phyloP scores from a whole-genome alignment of 495 filamentous ascomycete genomes.

The Rusavskia elegans region DNA sequence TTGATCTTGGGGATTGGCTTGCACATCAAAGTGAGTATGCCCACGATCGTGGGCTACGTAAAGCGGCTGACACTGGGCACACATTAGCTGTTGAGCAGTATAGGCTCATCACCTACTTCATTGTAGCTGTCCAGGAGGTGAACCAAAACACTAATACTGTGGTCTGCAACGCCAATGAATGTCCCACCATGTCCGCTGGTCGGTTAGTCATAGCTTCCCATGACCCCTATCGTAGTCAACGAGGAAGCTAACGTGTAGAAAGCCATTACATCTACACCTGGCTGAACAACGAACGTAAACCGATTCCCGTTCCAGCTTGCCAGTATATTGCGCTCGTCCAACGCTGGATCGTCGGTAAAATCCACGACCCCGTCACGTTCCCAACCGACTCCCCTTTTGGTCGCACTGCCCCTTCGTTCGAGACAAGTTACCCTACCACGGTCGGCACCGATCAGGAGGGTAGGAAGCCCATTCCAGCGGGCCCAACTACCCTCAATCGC shows the following conservation, averaged over 20 bases:
- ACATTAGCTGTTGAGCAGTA: constrained; percentile 57
- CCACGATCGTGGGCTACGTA: background rate
- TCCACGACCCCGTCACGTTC: constrained; percentile 72
- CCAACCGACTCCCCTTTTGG: constrained; percentile 53
- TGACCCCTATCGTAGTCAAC: constrained; percentile 2
- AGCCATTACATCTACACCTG: constrained; percentile 80
- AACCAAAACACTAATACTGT: constrained; percentile 44
- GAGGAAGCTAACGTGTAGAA: constrained; percentile 6
- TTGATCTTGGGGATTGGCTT: constrained; percentile 85
- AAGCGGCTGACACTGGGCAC: constrained; percentile 9
- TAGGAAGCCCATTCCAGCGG: constrained; percentile 29
- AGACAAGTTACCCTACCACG: constrained; percentile 42
- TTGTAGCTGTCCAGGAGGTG: constrained; percentile 63
- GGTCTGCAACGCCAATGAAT: constrained; percentile 68
- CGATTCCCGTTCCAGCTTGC: constrained; percentile 54
- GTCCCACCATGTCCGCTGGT: constrained; percentile 84
- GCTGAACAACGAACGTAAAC: constrained; percentile 51
- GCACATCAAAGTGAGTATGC: constrained; percentile 68
- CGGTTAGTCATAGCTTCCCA: constrained; percentile 40
- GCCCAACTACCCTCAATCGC: constrained; percentile 29
- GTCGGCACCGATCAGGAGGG: constrained; percentile 42
- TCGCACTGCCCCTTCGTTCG: constrained; percentile 34
- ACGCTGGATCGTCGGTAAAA: constrained; percentile 85
- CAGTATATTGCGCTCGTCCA: constrained; percentile 88
- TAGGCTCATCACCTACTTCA: constrained; percentile 68